Base-by-base conservation (phyloP, 495 filamentous ascomycete genomes). In the Aspergillus cavernicola region DNA sequence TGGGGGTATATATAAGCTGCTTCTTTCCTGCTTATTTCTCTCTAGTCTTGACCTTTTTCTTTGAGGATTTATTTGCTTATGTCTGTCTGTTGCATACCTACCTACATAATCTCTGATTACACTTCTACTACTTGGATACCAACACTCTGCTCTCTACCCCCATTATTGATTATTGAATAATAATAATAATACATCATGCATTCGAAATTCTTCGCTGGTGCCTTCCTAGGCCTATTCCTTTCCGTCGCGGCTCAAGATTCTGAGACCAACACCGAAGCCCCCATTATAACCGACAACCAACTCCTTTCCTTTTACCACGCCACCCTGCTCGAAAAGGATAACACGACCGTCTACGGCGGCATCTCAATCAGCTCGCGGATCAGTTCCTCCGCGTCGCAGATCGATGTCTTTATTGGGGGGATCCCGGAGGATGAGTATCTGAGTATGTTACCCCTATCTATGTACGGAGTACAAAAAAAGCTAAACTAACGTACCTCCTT, bases 341-440 rank as follows among this genome's bases (percentile, higher is more conserved):
- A 75, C 37, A 83, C 77, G 38, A 78, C 74, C 32, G 66, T 91
- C 47, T 74, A 78, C 46, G 91, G 91, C 24, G 70, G 59, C 23
- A 61, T 96, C 47, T 69, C 69, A 0, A 84, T 80, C n/a, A 71
- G 63, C 19, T 72, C 83, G 3, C 68, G 64, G 36, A 52, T 72
- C 0, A 74, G 79, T 53, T 86, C 87, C 33, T 72, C 73, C 20
- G 90, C 89, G 38, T 79, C 90, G 26, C 53, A 66, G 39, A 80
- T 92, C 61, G 63, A 68, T 40, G 70, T 91, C 50, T 70, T 71
- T 44, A 71, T 95, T 56, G 74, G 59, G 42, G 87, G 87, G 52
- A 73, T 95, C 29, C 89, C 89, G 50, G 66, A 71, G 15, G 50
- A 39, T 12, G 80, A 78, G n/a, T 86, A 86, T 5, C 90, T 90